These are phyloP conservation scores for Pluteus cervinus DNA, from an alignment of 768 basidiomycete species.

Conservation along the genomic window DNA sequence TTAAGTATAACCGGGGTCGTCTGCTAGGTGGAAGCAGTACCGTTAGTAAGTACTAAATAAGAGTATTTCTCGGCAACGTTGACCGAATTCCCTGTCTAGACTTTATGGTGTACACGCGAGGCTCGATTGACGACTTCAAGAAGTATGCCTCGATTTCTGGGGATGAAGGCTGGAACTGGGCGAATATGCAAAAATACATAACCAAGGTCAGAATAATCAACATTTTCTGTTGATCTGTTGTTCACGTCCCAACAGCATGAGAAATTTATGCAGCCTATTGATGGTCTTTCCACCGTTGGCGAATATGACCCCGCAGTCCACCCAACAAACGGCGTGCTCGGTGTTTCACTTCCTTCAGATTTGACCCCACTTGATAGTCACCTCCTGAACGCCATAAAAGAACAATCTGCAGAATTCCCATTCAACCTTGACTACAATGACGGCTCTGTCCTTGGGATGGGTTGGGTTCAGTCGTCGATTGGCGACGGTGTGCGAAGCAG, in stretches of 20 bases:
- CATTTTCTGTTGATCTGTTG: background rate
- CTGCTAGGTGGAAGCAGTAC: conserved; percentile 22
- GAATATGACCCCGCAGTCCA: conserved; percentile 25
- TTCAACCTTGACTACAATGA: conserved; percentile 31
- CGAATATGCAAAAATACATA: conserved; percentile 16
- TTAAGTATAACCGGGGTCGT: conserved; percentile 18
- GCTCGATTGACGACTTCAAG: conserved; percentile 40
- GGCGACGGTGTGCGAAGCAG: conserved; percentile 21
- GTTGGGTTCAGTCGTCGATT: conserved; percentile 22
- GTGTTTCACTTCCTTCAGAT: conserved; percentile 21
- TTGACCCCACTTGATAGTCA: conserved; percentile 17
- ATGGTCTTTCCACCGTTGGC: conserved; percentile 23
- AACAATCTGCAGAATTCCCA: conserved; percentile 23
- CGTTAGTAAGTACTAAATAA: conserved; percentile 18
- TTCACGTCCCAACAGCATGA: conserved; percentile 29
- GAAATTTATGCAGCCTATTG: conserved; percentile 19
- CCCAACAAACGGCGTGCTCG: conserved; percentile 18
- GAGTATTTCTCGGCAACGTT: background rate
- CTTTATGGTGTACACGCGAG: conserved; percentile 21
- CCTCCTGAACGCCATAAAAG: conserved; percentile 18
- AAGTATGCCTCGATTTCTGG: conserved; percentile 40
- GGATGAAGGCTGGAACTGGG: conserved; percentile 38
- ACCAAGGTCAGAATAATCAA: conserved; percentile 11
- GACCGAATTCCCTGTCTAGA: conserved; percentile 10
- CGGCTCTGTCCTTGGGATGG: conserved; percentile 26